phyloP scores from a whole-genome alignment of 129 eudicot species.

The Chrysanthemum makinoi region DNA sequence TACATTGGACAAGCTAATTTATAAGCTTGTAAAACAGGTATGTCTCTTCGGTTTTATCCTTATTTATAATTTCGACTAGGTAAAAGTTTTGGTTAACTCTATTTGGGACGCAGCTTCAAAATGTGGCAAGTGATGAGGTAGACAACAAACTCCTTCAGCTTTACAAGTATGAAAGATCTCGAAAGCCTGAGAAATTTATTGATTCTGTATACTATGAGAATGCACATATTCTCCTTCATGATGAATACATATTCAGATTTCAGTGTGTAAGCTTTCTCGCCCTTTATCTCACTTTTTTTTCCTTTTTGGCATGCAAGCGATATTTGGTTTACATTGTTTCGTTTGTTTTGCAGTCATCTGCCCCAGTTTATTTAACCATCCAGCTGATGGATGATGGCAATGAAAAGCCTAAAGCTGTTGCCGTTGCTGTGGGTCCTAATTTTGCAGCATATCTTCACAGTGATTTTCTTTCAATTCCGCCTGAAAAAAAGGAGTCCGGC shows the following conservation, averaged over 20 bases:
- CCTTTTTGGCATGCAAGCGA: background rate
- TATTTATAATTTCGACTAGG: background rate
- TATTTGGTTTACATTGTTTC: constrained; percentile 3
- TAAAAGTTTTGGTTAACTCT: constrained; percentile 14
- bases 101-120: constrained; percentile 72
- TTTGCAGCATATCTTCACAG: constrained; percentile 73
- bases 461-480: constrained; percentile 65
- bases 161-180: constrained; percentile 78
- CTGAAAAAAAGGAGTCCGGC: constrained; percentile 63
- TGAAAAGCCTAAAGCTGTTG: constrained; percentile 82
- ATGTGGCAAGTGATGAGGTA: constrained; percentile 76
- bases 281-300: background rate
- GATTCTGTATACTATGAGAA: constrained; percentile 95
- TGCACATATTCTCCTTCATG: constrained; percentile 80
- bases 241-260: constrained; percentile 86
- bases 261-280: constrained; percentile 69
- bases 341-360: constrained; percentile 53
- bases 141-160: constrained; percentile 84
- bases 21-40: constrained; percentile 93
- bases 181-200: constrained; percentile 62
- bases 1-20: constrained; percentile 90
- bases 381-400: constrained; percentile 87
- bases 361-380: constrained; percentile 60
- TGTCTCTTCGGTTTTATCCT: background rate
- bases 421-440: constrained; percentile 85